phyloP scores from a whole-genome alignment of 2,329 filamentous ascomycete species.

The Chaetomium sp. region DNA sequence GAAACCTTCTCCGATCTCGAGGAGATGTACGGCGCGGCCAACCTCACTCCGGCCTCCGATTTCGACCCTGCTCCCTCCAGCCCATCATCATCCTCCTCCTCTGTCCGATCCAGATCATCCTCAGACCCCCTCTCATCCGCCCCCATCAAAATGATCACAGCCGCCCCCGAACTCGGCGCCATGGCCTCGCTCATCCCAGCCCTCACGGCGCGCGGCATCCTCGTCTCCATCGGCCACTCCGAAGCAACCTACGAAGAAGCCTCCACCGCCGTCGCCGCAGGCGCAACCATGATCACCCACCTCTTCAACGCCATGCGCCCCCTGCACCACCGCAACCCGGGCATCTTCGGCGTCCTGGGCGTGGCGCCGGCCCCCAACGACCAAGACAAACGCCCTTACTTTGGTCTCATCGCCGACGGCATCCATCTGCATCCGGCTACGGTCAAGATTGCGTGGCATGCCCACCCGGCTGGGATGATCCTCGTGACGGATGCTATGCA shows the following conservation, averaged over 20 bases:
- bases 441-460: slow-evolving; percentile 82
- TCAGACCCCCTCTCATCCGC: neutral
- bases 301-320: slow-evolving; percentile 92
- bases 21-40: slow-evolving; percentile 64
- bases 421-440: slow-evolving; percentile 85
- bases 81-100: neutral
- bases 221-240: slow-evolving; percentile 78
- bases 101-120: neutral
- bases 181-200: slow-evolving; percentile 64
- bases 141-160: slow-evolving; percentile 72
- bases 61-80: neutral
- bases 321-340: slow-evolving; percentile 84
- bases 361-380: slow-evolving; percentile 40
- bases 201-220: slow-evolving; percentile 58
- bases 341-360: slow-evolving; percentile 80
- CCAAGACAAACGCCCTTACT: slow-evolving; percentile 56
- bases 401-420: slow-evolving; percentile 84
- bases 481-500: slow-evolving; percentile 92
- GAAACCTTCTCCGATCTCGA: slow-evolving; percentile 59
- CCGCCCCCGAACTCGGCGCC: slow-evolving; percentile 71
- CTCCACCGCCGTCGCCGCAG: slow-evolving; percentile 60
- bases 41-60: slow-evolving; percentile 44
- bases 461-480: slow-evolving; percentile 77
- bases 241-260: slow-evolving; percentile 83
- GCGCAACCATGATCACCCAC: slow-evolving; percentile 85